A percentile compares a stretch with the other conserved stretches of the same genome.
phyloP scores from a whole-genome alignment of 768 basidiomycete species.

The Pleurotus tuber-regium region DNA sequence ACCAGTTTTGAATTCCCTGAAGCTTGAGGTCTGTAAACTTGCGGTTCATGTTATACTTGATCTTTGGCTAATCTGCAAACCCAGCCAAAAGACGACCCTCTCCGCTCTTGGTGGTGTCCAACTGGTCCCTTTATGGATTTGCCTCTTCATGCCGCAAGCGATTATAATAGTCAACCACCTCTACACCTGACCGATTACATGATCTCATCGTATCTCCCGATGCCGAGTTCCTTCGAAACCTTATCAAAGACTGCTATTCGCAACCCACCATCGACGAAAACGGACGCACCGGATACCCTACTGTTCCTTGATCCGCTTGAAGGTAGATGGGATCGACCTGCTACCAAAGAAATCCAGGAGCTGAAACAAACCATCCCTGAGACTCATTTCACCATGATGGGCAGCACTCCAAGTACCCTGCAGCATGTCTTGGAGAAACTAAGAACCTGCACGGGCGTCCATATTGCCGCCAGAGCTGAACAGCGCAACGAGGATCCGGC shows the following conservation, averaged over 20 bases:
- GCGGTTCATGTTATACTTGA: neutral
- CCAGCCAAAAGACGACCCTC: neutral
- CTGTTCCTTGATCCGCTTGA: neutral
- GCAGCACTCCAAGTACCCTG: neutral
- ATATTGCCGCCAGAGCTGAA: neutral
- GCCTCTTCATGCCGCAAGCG: neutral
- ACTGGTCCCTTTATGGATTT: neutral
- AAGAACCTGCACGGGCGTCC: neutral
- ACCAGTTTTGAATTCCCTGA: neutral
- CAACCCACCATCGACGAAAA: too few relatives aligned
- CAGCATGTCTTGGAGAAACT: neutral
- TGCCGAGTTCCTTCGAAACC: too few relatives aligned
- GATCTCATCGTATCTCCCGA: neutral
- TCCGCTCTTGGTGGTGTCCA: neutral
- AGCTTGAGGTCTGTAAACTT: neutral
- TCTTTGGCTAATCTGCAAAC: too few relatives aligned
- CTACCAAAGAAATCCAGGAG: neutral
- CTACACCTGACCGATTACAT: neutral
- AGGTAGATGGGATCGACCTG: neutral
- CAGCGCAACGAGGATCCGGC: neutral
- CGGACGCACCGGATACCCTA: too few relatives aligned
- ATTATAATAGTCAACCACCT: neutral
- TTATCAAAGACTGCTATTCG: too few relatives aligned
- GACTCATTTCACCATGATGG: neutral
- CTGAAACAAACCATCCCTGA: neutral